phyloP scores from a whole-genome alignment of 2,329 filamentous ascomycete genomes.

The Tolypocladium amazonense region DNA sequence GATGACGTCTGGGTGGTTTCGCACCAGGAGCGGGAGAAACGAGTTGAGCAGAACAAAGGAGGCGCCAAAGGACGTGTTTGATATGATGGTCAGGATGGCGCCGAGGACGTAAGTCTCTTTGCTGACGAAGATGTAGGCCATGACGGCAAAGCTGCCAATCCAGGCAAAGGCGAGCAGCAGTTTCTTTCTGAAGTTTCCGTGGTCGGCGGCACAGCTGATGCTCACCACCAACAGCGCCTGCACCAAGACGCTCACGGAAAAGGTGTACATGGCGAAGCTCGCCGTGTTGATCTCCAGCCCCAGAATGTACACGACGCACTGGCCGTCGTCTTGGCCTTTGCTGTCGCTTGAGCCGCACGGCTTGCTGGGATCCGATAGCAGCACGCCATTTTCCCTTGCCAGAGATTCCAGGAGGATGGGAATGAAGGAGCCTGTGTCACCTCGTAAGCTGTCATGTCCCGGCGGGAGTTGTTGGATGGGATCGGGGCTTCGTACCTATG shows the following conservation, averaged over 20 bases:
- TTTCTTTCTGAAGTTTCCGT: conserved; percentile 83
- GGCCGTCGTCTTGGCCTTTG: conserved; percentile 40
- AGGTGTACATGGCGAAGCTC: conserved; percentile 97
- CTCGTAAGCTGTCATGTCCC: neutral
- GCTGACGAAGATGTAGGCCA: conserved; percentile 74
- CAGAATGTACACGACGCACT: conserved; percentile 75
- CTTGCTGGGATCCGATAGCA: conserved; percentile 64
- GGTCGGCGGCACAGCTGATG: conserved; percentile 92
- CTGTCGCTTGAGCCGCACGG: conserved; percentile 61
- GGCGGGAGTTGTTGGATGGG: neutral
- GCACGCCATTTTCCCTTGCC: conserved; percentile 81
- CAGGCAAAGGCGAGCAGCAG: conserved; percentile 79
- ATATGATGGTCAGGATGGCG: conserved; percentile 74
- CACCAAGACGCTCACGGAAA: conserved; percentile 80
- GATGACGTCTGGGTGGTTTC: conserved; percentile 58
- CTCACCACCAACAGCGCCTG: conserved; percentile 89
- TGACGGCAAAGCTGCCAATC: conserved; percentile 69
- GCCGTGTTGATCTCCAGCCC: conserved; percentile 88
- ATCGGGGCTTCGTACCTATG: conserved; percentile 42
- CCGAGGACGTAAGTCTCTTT: conserved; percentile 71
- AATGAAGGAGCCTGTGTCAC: conserved; percentile 69
- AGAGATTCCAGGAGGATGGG: conserved; percentile 92
- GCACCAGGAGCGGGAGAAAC: conserved; percentile 82
- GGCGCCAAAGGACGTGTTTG: conserved; percentile 89
- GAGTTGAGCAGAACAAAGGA: conserved; percentile 95